Evolutionary conservation across 768 basidiomycete species (phyloP), one percentile per base, ranked within the genome.

Genomic region (Phlebiopsis gigantea): DNA sequence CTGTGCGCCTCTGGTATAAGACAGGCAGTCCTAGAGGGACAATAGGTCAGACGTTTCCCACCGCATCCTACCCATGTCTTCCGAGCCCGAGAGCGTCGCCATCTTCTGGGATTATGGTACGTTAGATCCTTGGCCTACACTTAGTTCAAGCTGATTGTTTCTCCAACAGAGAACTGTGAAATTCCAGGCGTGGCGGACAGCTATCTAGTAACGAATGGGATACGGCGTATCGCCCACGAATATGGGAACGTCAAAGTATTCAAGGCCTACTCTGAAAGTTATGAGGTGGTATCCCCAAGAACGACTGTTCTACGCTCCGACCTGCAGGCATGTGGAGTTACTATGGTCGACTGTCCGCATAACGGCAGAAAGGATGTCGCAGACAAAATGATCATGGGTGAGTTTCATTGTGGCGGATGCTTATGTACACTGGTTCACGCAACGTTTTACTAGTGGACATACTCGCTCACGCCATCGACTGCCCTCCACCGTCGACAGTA

Each of bases 381-480:
- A 10, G 76, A 76, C 60, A 77, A 78, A 61, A 80, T 79, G 76
- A 77, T 82, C 39, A 69, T 79, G 22, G 77, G 80, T 77, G 56
- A 25, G 65, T 51, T 41, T 3, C 31, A 10, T 5, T n/a, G 6
- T 30, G 21, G 12, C 29, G 42, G 59, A 7, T 42, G 17, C 9
- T 31, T 44, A 44, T 46, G 28, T 51, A 39, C 49, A 24, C 0
- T 25, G 17, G 3, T 45, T 49, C 19, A 69, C 66, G 65, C 59
- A n/a, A n/a, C n/a, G n/a, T 65, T 63, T 67, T 49, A 21, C 8
- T 65, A 87, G 87, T 84, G 46, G 87, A 88, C 63, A 82, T 88
- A 76, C 69, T 88, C 56, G 74, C 79, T 6, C 79, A 81, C 65
- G 85, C 82, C n/a, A 78, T 84, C 63, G 86, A 88, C 69, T 77